Evolutionary conservation across 768 basidiomycete genomes (phyloP), one percentile per base, ranked within the genome.

Genomic region (Boletus coccyginus): DNA sequence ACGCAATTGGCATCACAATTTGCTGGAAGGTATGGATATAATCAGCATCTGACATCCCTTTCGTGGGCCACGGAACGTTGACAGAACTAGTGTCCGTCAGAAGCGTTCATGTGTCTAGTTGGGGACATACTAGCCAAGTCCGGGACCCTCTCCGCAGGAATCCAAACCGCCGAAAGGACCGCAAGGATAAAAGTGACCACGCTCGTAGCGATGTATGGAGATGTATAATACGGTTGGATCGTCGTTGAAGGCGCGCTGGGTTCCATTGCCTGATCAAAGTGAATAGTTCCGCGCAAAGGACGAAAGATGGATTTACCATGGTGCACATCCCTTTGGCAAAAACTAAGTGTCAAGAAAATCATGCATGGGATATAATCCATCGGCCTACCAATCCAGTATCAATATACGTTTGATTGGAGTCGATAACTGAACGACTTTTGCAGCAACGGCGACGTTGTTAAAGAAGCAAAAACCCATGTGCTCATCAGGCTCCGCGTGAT

Each of bases 381-480:
- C 31, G 41, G 75, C 88, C 61, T 66, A 97, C 96, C 97, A 99
- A 68, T 99, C 97, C 32, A 99, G 74, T 62, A 99, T 98, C 59
- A 99, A 67, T 14, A 98, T 86, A 67, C 81, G 90, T 70, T 87
- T 90, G 57, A 92, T 74, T 7, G 79, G 67, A 3, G 90, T 88
- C 52, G 78, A 63, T 59, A 88, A 75, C 68, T 92, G 87, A 19
- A 90, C 85, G 27, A 94, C 90, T 65, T 85, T 84, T 19, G 92
- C 83, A 1, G 95, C 95, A 16, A 99, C 90, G 1, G 97, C 89
- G 35, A 96, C 94, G 67, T 99, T 99, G 72, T 99, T 99, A 77
- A 94, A 97, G 77, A 99, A 97, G 73, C 97, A 98, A 71, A 99
- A 99, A 1, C 97, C 97, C 95, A 98, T 98, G 60, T 93, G 91